These are phyloP conservation scores for Aspergillus viridinutans DNA, from an alignment of 2,329 filamentous ascomycete genomes.

Conservation along the genomic window DNA sequence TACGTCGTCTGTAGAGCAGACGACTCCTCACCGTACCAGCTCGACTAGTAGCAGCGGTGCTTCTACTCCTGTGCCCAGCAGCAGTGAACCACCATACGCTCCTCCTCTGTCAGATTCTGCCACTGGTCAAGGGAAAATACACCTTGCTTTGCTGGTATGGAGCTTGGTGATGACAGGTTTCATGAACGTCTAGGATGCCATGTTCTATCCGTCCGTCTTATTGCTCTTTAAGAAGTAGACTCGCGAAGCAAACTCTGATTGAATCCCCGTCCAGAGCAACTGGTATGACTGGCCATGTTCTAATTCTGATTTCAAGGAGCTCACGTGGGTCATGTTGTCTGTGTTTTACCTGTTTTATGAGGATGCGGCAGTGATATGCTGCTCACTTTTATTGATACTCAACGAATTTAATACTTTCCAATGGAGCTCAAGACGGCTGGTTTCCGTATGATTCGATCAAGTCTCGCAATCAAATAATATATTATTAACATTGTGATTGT, in stretches of 20 bases:
- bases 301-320: background rate
- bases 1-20: background rate
- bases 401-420: constrained; percentile 1
- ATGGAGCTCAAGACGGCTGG: constrained; percentile 2
- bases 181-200: background rate
- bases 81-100: constrained; percentile 1
- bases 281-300: constrained; percentile 5
- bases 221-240: background rate
- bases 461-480: background rate
- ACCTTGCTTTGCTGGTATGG: constrained; percentile 4
- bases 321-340: constrained; percentile 1
- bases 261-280: background rate
- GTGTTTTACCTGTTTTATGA: constrained; percentile 1
- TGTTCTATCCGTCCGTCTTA: background rate
- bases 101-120: constrained; percentile 20
- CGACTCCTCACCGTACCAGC: background rate
- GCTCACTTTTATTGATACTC: constrained; percentile 5
- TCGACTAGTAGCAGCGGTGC: background rate
- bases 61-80: constrained; percentile 1
- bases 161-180: constrained; percentile 1
- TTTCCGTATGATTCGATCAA: constrained; percentile 5
- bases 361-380: constrained; percentile 4
- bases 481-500: constrained; percentile 8
- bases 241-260: background rate
- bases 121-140: background rate